Evolutionary conservation across 306 rosid species (phyloP), one percentile per base, ranked within the genome.

Genomic region (Vigna radiata): DNA sequence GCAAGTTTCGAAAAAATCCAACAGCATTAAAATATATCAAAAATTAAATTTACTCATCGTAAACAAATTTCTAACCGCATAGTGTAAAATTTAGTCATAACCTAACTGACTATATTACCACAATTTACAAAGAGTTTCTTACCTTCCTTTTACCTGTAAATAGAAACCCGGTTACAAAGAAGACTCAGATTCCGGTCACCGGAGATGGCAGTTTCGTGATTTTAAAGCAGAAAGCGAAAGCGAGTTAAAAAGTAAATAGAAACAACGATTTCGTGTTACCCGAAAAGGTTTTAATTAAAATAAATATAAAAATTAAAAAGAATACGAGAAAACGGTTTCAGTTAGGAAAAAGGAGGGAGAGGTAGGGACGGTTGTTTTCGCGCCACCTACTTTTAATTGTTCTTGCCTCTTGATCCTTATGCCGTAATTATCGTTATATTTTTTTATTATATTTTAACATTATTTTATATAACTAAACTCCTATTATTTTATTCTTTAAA

Each of bases 341-440:
- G 90, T 87, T 81, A 73, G 70, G 69, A 75, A 85, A 65, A 73
- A 33, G 65, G 75, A 27, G 85, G 77, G 72, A 76, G 67, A 25
- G 37, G 77, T 72, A 18, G 84, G 78, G 77, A 47, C 79, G 8
- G 83, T 84, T 87, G 74, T 69, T 88, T 87, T 88, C 86, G 91
- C 96, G 97, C 97, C 96, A 85, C 89, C 94, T 75, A 77, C 82
- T 83, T 56, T 50, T 70, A 50, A 70, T 74, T 63, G 55, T 14
- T 56, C 67, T 16, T 46, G 36, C 54, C 5, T 56, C 54, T 17
- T 46, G 16, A 36, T 47, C 9, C 76, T 39, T 47, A 8, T 2
- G 18, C 29, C 25, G 60, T 73, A 65, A 72, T 81, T 83, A 36
- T 56, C 31, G 3, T 64, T 37, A 9, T 0, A 8, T 17, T 65